Percentiles rank a stretch among this genome's conserved stretches.
Evolutionary conservation across 139 green algal genomes (phyloP).

Genomic region (Pleodorina starrii): DNA sequence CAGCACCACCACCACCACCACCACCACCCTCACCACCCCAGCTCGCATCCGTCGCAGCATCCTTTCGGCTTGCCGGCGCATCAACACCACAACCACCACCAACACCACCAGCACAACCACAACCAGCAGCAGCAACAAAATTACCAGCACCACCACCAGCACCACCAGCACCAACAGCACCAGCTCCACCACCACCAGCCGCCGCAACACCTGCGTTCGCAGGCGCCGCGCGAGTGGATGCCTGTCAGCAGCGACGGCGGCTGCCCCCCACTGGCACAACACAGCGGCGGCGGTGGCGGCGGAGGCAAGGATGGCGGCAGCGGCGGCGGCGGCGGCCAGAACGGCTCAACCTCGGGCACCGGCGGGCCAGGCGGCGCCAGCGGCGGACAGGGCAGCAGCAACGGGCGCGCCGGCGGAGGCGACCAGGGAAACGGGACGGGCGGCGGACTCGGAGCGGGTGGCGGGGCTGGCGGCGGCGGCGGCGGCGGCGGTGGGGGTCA

Average conservation of each 20-base stretch:
- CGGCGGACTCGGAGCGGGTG: background rate
- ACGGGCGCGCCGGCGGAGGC: background rate
- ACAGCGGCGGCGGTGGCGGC: background rate
- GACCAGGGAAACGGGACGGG: background rate
- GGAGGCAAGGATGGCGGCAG: background rate
- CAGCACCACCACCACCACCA: background rate
- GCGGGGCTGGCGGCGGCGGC: background rate
- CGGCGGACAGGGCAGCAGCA: background rate
- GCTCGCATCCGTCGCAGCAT: background rate
- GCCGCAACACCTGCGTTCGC: background rate
- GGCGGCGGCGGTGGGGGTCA: background rate
- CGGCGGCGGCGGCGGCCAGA: background rate
- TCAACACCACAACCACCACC: conserved; percentile 8
- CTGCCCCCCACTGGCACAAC: too few relatives aligned
- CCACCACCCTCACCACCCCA: background rate
- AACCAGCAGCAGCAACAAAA: background rate
- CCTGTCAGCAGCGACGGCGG: conserved; percentile 13
- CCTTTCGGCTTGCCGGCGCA: too few relatives aligned
- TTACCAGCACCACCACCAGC: background rate
- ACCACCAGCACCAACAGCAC: background rate
- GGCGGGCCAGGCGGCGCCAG: background rate
- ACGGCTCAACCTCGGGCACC: background rate
- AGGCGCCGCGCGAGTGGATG: background rate
- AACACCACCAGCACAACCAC: background rate
- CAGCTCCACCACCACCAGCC: background rate